These are phyloP conservation scores for Rutidosis leptorrhynchoides DNA, from an alignment of 129 eudicot species.

Conservation along the genomic window DNA sequence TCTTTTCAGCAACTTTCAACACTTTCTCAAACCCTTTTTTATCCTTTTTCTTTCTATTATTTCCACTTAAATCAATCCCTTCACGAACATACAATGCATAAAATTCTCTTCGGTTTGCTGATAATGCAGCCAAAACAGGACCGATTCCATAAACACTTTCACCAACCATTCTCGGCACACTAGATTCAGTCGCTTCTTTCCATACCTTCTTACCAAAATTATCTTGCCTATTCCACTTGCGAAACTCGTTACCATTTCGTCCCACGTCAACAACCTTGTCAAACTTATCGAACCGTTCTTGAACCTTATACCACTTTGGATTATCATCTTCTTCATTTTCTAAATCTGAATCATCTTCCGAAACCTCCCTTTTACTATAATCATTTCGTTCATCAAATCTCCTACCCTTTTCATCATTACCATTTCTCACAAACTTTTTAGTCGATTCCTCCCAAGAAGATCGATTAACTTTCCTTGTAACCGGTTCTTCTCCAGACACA, in stretches of 20 bases:
- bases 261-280: constrained; percentile 35
- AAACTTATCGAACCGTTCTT: constrained; percentile 44
- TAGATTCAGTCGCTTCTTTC: constrained; percentile 85
- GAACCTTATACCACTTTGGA: constrained; percentile 74
- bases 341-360: constrained; percentile 17
- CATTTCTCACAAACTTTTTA: constrained; percentile 46
- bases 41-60: constrained; percentile 85
- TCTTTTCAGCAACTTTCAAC: constrained; percentile 61
- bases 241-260: constrained; percentile 34
- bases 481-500: constrained; percentile 12
- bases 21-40: constrained; percentile 88
- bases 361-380: constrained; percentile 5
- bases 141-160: constrained; percentile 92
- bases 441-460: constrained; percentile 81
- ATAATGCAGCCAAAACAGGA: constrained; percentile 86
- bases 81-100: constrained; percentile 75
- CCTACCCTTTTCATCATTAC: constrained; percentile 20
- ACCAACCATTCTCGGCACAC: constrained; percentile 74
- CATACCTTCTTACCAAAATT: constrained; percentile 76
- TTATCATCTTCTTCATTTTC: constrained; percentile 46
- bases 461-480: constrained; percentile 14
- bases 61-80: constrained; percentile 70
- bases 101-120: constrained; percentile 79
- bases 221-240: constrained; percentile 70
- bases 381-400: constrained; percentile 20